A percentile compares a stretch with the other conserved stretches of the same genome.
phyloP scores from a whole-genome alignment of 2,329 filamentous ascomycete genomes.

The Thermochaetoides dissita region DNA sequence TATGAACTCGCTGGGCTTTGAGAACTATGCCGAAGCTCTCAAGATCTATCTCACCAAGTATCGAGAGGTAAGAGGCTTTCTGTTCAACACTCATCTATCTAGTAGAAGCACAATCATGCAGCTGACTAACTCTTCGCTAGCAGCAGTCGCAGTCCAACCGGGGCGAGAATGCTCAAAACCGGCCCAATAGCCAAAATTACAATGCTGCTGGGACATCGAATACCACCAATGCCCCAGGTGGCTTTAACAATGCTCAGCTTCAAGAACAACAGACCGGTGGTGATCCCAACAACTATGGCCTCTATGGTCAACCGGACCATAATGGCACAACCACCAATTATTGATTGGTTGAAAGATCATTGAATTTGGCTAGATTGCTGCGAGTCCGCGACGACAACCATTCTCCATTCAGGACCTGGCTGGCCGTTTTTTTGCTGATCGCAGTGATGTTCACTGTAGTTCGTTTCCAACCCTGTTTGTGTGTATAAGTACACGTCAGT shows the following conservation, averaged over 20 bases:
- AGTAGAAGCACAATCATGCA: too few relatives aligned
- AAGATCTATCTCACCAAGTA: slow-evolving; percentile 98
- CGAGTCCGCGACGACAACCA: too few relatives aligned
- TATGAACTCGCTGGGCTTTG: slow-evolving; percentile 97
- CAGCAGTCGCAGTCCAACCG: slow-evolving; percentile 68
- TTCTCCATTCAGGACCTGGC: too few relatives aligned
- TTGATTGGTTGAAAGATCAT: slow-evolving; percentile 19
- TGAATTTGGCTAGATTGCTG: too few relatives aligned
- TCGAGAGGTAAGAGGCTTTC: slow-evolving; percentile 59
- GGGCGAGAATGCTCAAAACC: slow-evolving; percentile 38
- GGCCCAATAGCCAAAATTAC: slow-evolving; percentile 40
- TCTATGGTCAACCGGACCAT: slow-evolving; percentile 43
- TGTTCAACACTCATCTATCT: slow-evolving; percentile 13
- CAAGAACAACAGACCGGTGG: slow-evolving; percentile 26
- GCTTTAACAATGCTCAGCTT: slow-evolving; percentile 24
- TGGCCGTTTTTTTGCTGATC: background rate
- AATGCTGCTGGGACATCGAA: slow-evolving; percentile 28
- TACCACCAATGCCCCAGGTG: too few relatives aligned
- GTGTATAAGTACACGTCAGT: slow-evolving; percentile 10
- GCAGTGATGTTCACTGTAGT: background rate
- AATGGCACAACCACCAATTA: slow-evolving; percentile 33
- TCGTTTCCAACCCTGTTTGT: background rate
- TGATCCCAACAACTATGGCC: slow-evolving; percentile 28
- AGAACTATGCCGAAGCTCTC: slow-evolving; percentile 94
- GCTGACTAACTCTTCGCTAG: slow-evolving; percentile 11